Conservation (phyloP, 441 rosid genomes). For the Populus trichocarpa region DNA sequence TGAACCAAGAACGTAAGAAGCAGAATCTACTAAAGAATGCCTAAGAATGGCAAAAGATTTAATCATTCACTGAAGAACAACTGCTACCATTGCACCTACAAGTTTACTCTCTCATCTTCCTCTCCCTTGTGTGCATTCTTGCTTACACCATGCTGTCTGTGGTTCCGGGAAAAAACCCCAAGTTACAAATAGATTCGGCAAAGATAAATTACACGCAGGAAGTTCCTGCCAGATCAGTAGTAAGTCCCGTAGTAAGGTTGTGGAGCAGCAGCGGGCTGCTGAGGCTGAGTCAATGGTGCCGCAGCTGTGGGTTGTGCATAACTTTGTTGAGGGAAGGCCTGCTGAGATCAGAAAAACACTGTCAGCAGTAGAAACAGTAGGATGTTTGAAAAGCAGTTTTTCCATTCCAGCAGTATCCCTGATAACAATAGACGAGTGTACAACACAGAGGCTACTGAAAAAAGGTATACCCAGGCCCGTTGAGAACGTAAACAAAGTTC, state of each 20-base stretch:
- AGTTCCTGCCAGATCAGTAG: constrained; percentile 33
- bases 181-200: not conserved
- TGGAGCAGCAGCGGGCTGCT: constrained; percentile 57
- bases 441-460: too few species aligned
- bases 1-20: not conserved
- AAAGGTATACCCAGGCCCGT: too few species aligned
- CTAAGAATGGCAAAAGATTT: not conserved
- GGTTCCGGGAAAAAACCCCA: constrained; percentile 18
- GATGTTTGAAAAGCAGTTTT: not conserved
- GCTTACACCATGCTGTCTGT: constrained; percentile 2
- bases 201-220: not conserved
- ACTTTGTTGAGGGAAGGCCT: constrained; percentile 69
- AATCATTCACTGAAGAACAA: not conserved
- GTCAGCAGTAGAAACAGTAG: not conserved
- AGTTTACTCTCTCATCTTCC: not conserved
- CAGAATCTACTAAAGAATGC: not conserved
- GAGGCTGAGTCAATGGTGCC: constrained; percentile 56
- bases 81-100: constrained; percentile 3
- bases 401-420: not conserved
- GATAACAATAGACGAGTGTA: not conserved
- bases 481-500: not conserved
- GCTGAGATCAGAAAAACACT: constrained; percentile 22
- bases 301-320: constrained; percentile 64
- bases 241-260: constrained; percentile 79
- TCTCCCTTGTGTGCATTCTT: not conserved